Evolutionary conservation across 352 stramenopile species (phyloP).

Genomic region (Phytopythium oedochilum): DNA sequence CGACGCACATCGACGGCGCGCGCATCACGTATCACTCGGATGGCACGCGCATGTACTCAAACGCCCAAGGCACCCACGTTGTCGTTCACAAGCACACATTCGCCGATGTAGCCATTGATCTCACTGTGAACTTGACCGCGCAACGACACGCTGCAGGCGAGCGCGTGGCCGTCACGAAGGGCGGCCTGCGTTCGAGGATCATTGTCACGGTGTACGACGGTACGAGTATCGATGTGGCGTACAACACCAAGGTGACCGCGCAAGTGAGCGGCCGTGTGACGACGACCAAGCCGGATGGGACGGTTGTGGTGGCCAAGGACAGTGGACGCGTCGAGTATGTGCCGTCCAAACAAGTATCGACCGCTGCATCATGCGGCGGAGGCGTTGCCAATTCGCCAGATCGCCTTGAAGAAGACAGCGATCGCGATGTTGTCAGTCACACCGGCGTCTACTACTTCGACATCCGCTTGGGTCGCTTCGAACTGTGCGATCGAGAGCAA

Average conservation of each 20-base stretch:
- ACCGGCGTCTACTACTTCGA: conserved; percentile 79
- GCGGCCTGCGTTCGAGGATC: conserved; percentile 52
- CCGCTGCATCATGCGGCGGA: background rate
- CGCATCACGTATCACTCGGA: conserved; percentile 60
- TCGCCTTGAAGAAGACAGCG: conserved; percentile 37
- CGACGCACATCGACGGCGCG: conserved; percentile 56
- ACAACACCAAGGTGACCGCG: conserved; percentile 75
- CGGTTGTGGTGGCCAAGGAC: conserved; percentile 56
- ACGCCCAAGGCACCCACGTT: conserved; percentile 37
- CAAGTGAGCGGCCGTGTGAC: conserved; percentile 67
- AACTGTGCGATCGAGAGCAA: conserved; percentile 66
- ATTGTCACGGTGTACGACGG: conserved; percentile 47
- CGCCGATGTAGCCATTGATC: conserved; percentile 62
- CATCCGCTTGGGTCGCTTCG: conserved; percentile 36
- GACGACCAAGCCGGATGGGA: conserved; percentile 36
- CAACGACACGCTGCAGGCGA: conserved; percentile 50
- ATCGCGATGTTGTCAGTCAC: conserved; percentile 49
- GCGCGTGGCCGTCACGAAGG: conserved; percentile 64
- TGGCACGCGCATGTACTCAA: conserved; percentile 58
- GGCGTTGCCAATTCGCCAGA: background rate
- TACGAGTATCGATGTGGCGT: conserved; percentile 55
- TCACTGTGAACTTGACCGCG: conserved; percentile 60
- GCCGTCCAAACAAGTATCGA: background rate
- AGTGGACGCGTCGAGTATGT: conserved; percentile 64
- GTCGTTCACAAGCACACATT: conserved; percentile 49